A percentile compares a stretch with the other conserved stretches of the same genome.
These are phyloP conservation scores for Chloris gayana DNA, from an alignment of 176 grass and related monocot genomes.

Conservation along the genomic window DNA sequence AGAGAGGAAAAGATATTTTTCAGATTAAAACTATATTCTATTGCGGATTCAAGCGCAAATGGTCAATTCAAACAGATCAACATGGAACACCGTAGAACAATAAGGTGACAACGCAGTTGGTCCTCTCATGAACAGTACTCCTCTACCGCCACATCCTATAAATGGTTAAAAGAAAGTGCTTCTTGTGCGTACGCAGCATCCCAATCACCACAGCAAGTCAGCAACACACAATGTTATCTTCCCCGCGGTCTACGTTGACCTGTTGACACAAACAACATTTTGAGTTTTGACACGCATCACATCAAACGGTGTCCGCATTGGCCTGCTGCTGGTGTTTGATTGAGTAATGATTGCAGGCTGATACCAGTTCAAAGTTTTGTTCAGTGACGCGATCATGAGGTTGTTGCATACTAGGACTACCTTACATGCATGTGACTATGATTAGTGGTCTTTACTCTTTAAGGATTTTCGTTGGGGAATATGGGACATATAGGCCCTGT, in stretches of 20 bases:
- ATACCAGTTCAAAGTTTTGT: not conserved
- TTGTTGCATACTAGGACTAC: too few relatives aligned
- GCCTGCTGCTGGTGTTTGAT: not conserved
- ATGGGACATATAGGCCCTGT: too few relatives aligned
- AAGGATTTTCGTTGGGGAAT: too few relatives aligned
- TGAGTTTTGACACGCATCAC: not conserved
- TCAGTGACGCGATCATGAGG: not conserved
- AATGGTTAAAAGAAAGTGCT: not conserved
- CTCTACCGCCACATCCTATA: not conserved
- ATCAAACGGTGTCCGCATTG: too few relatives aligned
- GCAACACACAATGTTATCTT: not conserved
- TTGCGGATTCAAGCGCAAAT: not conserved
- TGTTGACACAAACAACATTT: not conserved
- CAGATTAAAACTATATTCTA: not conserved
- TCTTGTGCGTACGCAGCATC: not conserved
- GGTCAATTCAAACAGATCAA: not conserved
- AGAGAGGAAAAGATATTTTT: too few relatives aligned
- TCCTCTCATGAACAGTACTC: not conserved
- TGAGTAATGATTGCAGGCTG: not conserved
- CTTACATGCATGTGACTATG: too few relatives aligned
- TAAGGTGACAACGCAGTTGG: not conserved
- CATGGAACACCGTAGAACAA: not conserved
- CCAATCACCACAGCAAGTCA: not conserved
- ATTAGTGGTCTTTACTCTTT: too few relatives aligned
- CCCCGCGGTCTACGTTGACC: not conserved